phyloP scores from a whole-genome alignment of 495 filamentous ascomycete species.

The Penicillium longicatenatum region DNA sequence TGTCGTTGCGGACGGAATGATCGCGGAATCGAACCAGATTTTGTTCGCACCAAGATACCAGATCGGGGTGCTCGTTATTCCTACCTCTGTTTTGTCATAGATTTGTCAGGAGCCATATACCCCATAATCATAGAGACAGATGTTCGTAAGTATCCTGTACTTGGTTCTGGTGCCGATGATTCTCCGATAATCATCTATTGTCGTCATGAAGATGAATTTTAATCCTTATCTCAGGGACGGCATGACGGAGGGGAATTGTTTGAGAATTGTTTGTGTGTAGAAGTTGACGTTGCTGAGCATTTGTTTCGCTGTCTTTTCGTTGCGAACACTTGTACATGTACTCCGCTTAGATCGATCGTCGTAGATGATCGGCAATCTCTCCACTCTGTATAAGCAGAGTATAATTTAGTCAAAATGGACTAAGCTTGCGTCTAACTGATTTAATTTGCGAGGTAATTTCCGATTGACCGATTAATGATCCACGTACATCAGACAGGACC shows the following conservation, averaged over 20 bases:
- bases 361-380: not conserved
- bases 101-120: not conserved
- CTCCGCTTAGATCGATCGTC: not conserved
- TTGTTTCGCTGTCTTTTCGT: no score
- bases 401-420: not conserved
- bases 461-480: not conserved
- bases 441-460: not conserved
- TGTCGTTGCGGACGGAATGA: not conserved
- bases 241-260: no score
- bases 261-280: no score
- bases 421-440: no score
- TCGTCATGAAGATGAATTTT: no score
- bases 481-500: no score
- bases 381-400: not conserved
- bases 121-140: not conserved
- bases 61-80: no score
- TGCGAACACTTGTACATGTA: not conserved
- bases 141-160: not conserved
- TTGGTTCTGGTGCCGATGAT: not conserved
- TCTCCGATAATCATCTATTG: not conserved
- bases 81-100: no score
- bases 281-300: no score
- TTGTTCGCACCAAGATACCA: no score
- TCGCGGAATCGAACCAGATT: not conserved
- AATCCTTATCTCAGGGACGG: no score